These are phyloP conservation scores for Auriscalpium vulgare DNA, from an alignment of 768 basidiomycete species.

Conservation along the genomic window DNA sequence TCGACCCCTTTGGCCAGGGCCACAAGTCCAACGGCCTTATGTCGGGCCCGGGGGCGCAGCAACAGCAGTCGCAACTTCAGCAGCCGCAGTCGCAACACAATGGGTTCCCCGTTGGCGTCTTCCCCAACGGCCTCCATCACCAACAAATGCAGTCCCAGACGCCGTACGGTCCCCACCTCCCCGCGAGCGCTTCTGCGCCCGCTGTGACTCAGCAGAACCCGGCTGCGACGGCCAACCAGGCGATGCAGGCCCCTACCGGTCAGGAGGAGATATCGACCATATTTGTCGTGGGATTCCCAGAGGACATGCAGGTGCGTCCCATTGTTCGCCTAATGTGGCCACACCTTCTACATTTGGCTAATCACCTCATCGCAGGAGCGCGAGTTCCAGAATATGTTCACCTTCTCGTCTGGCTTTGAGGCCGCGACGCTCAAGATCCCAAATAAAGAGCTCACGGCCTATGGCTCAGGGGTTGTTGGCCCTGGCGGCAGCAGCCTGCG, in stretches of 20 bases:
- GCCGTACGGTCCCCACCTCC: slow-evolving; percentile 65
- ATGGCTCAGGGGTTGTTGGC: slow-evolving; percentile 32
- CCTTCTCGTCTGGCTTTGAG: slow-evolving; percentile 92
- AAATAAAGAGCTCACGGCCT: slow-evolving; percentile 80
- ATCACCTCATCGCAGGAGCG: slow-evolving; percentile 60
- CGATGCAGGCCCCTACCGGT: slow-evolving; percentile 19
- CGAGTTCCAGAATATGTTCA: slow-evolving; percentile 99
- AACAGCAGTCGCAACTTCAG: slow-evolving; percentile 27
- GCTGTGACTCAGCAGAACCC: slow-evolving; percentile 13
- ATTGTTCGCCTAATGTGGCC: slow-evolving; percentile 1
- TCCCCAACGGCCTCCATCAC: slow-evolving; percentile 31
- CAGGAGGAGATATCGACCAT: slow-evolving; percentile 94
- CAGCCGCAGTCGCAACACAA: slow-evolving; percentile 26
- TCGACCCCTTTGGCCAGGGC: slow-evolving; percentile 14
- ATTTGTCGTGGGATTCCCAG: slow-evolving; percentile 98
- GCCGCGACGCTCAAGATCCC: slow-evolving; percentile 98
- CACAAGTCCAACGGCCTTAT: slow-evolving; percentile 17
- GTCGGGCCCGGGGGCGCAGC: slow-evolving; percentile 26
- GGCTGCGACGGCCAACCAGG: slow-evolving; percentile 21
- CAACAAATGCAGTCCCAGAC: slow-evolving; percentile 55
- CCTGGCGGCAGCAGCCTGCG: slow-evolving; percentile 9
- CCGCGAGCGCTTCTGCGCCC: slow-evolving; percentile 30
- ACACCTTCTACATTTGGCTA: slow-evolving; percentile 6
- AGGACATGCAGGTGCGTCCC: slow-evolving; percentile 85
- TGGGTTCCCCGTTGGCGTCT: slow-evolving; percentile 25